Base-by-base conservation (phyloP, 352 stramenopile species). In the Hyaloperonospora brassicae region DNA sequence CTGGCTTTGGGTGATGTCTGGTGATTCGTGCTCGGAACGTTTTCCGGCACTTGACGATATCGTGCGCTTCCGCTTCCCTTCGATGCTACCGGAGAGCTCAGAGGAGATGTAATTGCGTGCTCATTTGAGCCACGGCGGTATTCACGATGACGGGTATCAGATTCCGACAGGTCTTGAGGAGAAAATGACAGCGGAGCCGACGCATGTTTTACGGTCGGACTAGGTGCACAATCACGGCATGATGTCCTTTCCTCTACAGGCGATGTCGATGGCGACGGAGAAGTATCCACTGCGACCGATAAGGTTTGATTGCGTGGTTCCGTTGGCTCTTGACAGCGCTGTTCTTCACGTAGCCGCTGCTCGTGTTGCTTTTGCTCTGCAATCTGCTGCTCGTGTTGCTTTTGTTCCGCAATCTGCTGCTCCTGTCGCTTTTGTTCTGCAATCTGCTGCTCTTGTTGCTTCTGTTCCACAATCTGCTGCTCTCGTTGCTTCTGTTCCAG, bases 201-300 rank as follows among this genome's bases (percentile, higher is more conserved):
- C n/a, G 57, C 34, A 46, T 58, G 57, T 35, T 67, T 72, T 5
- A 67, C 53, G 25, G 17, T 59, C 38, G 64, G 61, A n/a, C 61
- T 73, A 57, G 61, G 43, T 24, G 50, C 40, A 10, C 51, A 57
- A 47, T 60, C 52, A 34, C 42, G 50, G 23, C 57, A 34, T 53
- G 45, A 25, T 22, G 38, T 57, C n/a, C 25, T 60, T 23, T 49
- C 25, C 8, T 61, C 55, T 12, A 40, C 17, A 2, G 55, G 36
- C 17, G 57, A 66, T 10, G 44, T 52, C 10, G 43, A 44, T 21
- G 64, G 39, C 10, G 54, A 61, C 0, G 25, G 38, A 31, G 52
- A 49, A 21, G 61, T 54, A 41, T 79, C 71, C 17, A 70, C 57
- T 9, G 57, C 68, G 21, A 79, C 52, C 1, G 71, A 78, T 25